These are phyloP conservation scores for Colletotrichum euphorbiae DNA, from an alignment of 2,329 filamentous ascomycete genomes.

Conservation along the genomic window DNA sequence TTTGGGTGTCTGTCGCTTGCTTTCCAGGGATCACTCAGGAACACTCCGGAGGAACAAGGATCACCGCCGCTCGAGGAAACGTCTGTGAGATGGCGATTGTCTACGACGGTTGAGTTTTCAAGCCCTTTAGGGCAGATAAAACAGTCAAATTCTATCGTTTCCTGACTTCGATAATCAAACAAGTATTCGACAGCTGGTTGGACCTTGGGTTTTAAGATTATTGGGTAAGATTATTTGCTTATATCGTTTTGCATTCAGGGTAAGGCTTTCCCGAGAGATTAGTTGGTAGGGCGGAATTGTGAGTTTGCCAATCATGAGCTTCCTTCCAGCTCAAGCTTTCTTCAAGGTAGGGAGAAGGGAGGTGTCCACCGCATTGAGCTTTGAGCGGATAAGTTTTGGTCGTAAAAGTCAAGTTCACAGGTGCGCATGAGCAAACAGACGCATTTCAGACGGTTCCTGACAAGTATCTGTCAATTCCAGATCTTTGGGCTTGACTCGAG, in stretches of 20 bases:
- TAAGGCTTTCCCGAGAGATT: constrained; percentile 9
- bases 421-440: constrained; percentile 12
- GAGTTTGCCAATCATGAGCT: constrained; percentile 9
- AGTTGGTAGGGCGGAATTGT: background rate
- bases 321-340: constrained; percentile 3
- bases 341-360: background rate
- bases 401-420: background rate
- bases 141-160: background rate
- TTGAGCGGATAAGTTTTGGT: background rate
- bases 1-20: background rate
- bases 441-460: constrained; percentile 24
- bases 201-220: constrained; percentile 8
- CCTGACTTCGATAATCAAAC: background rate
- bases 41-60: background rate
- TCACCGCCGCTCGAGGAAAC: background rate
- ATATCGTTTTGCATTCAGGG: constrained; percentile 18
- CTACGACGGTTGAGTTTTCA: background rate
- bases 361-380: constrained; percentile 2
- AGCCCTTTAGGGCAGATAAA: background rate
- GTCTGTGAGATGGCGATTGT: constrained; percentile 1
- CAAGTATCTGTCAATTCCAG: constrained; percentile 15
- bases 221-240: constrained; percentile 2
- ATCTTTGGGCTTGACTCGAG: constrained; percentile 2
- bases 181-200: background rate
- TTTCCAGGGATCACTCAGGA: background rate